phyloP scores from a whole-genome alignment of 495 filamentous ascomycete genomes.

The Penicillium dipodomyicola region DNA sequence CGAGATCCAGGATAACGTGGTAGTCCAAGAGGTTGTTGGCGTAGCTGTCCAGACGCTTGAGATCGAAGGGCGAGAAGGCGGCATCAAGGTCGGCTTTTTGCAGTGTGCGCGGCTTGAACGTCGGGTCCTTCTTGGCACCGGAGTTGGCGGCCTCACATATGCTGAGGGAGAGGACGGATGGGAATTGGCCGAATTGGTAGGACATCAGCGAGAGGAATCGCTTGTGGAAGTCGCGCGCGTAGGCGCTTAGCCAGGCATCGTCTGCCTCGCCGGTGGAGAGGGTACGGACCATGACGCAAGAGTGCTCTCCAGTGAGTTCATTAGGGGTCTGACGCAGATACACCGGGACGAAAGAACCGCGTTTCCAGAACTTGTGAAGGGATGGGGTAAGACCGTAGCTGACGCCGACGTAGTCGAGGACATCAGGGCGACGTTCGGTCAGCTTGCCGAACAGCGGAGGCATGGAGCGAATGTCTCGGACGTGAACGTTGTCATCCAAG shows the following conservation, averaged over 20 bases:
- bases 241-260: slow-evolving; percentile 87
- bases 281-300: slow-evolving; percentile 92
- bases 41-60: slow-evolving; percentile 91
- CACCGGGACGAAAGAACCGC: slow-evolving; percentile 78
- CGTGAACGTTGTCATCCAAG: slow-evolving; percentile 79
- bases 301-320: slow-evolving; percentile 94
- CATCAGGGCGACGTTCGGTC: slow-evolving; percentile 74
- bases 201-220: slow-evolving; percentile 85
- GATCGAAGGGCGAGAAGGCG: slow-evolving; percentile 82
- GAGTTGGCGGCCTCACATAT: slow-evolving; percentile 81
- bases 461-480: slow-evolving; percentile 87
- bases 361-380: slow-evolving; percentile 97
- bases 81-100: slow-evolving; percentile 70
- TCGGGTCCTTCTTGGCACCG: slow-evolving; percentile 60
- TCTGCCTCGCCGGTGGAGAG: slow-evolving; percentile 51
- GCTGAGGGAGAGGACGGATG: slow-evolving; percentile 74
- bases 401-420: slow-evolving; percentile 89
- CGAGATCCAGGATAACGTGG: slow-evolving; percentile 92
- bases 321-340: slow-evolving; percentile 96
- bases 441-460: slow-evolving; percentile 91
- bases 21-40: slow-evolving; percentile 96
- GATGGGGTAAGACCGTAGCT: slow-evolving; percentile 87
- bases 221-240: slow-evolving; percentile 86
- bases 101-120: slow-evolving; percentile 51
- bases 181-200: slow-evolving; percentile 88